These are phyloP conservation scores for Colletotrichum orchidophilum DNA, from an alignment of 2,329 filamentous ascomycete species.

Conservation along the genomic window DNA sequence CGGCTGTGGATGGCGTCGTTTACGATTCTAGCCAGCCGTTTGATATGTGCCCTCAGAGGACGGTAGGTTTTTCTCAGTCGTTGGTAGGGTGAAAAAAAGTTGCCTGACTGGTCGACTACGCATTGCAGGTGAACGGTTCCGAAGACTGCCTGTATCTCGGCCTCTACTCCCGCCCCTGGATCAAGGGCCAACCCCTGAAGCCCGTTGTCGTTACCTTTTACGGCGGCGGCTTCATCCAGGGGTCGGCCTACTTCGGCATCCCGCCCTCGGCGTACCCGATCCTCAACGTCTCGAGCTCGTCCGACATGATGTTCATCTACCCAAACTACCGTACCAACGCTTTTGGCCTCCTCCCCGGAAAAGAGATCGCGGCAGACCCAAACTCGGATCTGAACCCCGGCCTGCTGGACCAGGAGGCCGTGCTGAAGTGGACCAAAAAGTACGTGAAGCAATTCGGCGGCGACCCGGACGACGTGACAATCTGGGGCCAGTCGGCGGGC, in stretches of 20 bases:
- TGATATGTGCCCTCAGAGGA: slow-evolving; percentile 67
- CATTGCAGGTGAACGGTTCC: slow-evolving; percentile 54
- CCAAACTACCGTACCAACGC: slow-evolving; percentile 67
- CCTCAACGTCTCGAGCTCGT: slow-evolving; percentile 60
- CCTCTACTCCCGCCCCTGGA: slow-evolving; percentile 68
- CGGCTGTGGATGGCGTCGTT: slow-evolving; percentile 53
- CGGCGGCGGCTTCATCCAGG: slow-evolving; percentile 68
- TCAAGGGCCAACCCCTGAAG: slow-evolving; percentile 49
- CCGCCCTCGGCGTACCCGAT: slow-evolving; percentile 67
- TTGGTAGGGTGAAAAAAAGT: too few relatives aligned
- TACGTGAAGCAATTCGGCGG: slow-evolving; percentile 42
- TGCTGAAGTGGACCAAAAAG: slow-evolving; percentile 40
- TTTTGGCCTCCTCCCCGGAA: slow-evolving; percentile 63
- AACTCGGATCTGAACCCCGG: slow-evolving; percentile 61
- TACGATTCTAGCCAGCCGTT: slow-evolving; percentile 66
- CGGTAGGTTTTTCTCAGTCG: slow-evolving; percentile 43
- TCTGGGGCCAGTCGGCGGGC: slow-evolving; percentile 42
- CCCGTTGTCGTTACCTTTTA: slow-evolving; percentile 70
- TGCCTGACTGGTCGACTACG: background rate
- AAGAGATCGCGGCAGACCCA: slow-evolving; percentile 52
- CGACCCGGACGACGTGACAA: slow-evolving; percentile 39
- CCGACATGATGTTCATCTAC: slow-evolving; percentile 57
- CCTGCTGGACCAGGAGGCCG: slow-evolving; percentile 47
- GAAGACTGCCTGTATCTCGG: slow-evolving; percentile 72
- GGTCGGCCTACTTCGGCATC: slow-evolving; percentile 61